Base-by-base conservation (phyloP, 139 green algal species). In the Coccomyxa sp. region DNA sequence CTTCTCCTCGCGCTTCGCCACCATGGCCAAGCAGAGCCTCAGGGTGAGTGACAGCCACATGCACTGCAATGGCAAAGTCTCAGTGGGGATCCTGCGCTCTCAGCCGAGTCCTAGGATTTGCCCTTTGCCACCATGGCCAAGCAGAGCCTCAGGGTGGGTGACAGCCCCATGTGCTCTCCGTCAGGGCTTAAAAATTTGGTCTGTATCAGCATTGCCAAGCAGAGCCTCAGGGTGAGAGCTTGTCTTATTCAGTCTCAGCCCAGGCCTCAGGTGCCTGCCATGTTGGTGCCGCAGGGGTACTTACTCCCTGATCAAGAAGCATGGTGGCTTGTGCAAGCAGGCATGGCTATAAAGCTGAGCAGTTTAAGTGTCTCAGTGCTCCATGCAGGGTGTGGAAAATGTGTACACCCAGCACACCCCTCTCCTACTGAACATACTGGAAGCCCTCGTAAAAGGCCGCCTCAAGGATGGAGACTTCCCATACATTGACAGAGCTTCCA, bases 371-470 rank as follows among this genome's bases (percentile, higher is more conserved):
- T 64, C 50, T 4, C 27, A 64, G 1, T 64, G 50, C 5, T n/a
- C n/a, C 24, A 3, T 68, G 54, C 78, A 84, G 79, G 88, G 91
- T 22, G 89, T 95, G 55, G 91, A 98, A 71, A 98, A 98, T 68
- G 95, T 98, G 70, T 98, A 98, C 91, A 98, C 95, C 9, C 93
- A 98, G 88, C 95, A 99, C 79, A 89, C 86, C 29, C 95, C 95
- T 4, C 82, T 97, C 76, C 83, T 99, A 70, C 78, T 82, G 6
- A 87, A 91, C 70, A 96, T 92, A 16, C 87, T 99, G 58, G 86
- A 94, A 71, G 69, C 81, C n/a, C 79, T 94, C 10, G 78, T 82
- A 0, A 84, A 83, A 4, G 89, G 92, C n/a, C 82, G 89, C 68
- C 81, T 99, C n/a, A 84, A 88, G 36, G 82, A 91, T 18, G 22